Percentiles rank a stretch among this genome's conserved stretches.
Conservation (phyloP, 768 basidiomycete genomes). For the Leccinellum rugosiceps region DNA sequence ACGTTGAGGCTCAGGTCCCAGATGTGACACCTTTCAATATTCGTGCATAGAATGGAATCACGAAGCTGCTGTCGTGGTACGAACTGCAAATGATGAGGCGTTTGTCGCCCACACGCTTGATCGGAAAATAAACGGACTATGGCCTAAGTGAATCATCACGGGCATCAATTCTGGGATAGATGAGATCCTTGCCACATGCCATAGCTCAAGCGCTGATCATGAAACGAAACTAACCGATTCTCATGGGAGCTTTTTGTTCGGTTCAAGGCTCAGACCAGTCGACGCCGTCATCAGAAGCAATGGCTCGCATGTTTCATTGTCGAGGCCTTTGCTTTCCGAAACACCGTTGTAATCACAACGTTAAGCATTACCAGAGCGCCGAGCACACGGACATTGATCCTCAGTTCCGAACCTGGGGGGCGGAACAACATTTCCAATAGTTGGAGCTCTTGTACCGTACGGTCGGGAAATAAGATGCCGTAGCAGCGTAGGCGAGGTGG, state of each 20-base stretch:
- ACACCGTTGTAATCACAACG: not conserved
- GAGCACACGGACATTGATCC: constrained; percentile 3
- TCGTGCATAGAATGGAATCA: constrained; percentile 10
- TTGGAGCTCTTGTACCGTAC: not conserved
- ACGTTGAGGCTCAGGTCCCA: constrained; percentile 1
- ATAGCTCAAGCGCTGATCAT: constrained; percentile 25
- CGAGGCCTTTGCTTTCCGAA: not conserved
- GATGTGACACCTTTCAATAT: not conserved
- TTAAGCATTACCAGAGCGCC: not conserved
- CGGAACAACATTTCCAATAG: not conserved
- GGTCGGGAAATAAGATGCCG: constrained; percentile 13
- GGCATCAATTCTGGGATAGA: constrained; percentile 12
- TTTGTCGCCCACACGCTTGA: constrained; percentile 12
- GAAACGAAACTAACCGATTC: constrained; percentile 4
- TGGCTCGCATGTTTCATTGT: not conserved
- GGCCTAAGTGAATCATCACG: not conserved
- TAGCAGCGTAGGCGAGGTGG: constrained; percentile 6
- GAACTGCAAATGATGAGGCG: constrained; percentile 7
- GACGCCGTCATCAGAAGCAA: not conserved
- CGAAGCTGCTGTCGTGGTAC: constrained; percentile 14
- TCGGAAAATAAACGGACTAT: constrained; percentile 5
- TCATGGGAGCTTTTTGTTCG: not conserved
- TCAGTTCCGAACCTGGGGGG: not conserved
- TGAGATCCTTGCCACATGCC: not conserved
- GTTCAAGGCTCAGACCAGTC: not conserved